These are phyloP conservation scores for Fusarium equiseti DNA, from an alignment of 2,329 filamentous ascomycete species.

Conservation along the genomic window DNA sequence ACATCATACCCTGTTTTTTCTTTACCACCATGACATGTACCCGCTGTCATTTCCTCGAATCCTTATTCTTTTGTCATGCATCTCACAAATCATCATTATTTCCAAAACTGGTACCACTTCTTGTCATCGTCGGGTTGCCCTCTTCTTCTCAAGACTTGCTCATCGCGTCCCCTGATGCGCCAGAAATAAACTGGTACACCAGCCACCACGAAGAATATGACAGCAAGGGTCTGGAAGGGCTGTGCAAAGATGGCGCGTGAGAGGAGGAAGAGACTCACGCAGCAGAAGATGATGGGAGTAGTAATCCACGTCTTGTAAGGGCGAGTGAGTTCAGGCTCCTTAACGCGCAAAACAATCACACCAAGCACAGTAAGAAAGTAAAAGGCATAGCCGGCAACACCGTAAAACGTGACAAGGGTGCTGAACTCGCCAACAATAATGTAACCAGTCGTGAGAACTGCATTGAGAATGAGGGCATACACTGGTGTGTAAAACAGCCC, in stretches of 20 bases:
- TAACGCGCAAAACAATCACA: conserved; percentile 88
- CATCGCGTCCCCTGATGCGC: conserved; percentile 77
- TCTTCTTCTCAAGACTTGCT: conserved; percentile 58
- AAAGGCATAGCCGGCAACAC: conserved; percentile 95
- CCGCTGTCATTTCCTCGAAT: conserved; percentile 1
- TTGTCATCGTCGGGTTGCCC: conserved; percentile 49
- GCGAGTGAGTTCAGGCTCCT: conserved; percentile 86
- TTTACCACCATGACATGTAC: conserved; percentile 15
- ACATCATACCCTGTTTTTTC: conserved; percentile 5
- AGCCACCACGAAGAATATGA: conserved; percentile 84
- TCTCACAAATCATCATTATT: conserved; percentile 38
- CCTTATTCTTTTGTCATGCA: background rate
- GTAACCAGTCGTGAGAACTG: conserved; percentile 78
- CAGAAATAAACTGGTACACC: conserved; percentile 92
- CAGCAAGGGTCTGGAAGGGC: conserved; percentile 88
- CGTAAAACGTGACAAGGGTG: conserved; percentile 95
- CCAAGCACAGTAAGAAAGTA: conserved; percentile 97
- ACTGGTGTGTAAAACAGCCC: conserved; percentile 95
- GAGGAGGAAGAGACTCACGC: conserved; percentile 92
- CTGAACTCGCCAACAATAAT: conserved; percentile 89
- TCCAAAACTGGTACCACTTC: conserved; percentile 73
- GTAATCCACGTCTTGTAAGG: conserved; percentile 97
- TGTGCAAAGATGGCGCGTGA: conserved; percentile 90
- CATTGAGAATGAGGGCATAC: conserved; percentile 88
- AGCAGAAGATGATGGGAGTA: conserved; percentile 98